Base-by-base conservation (phyloP, 805 yeast species). In the Starmerella cellae region DNA sequence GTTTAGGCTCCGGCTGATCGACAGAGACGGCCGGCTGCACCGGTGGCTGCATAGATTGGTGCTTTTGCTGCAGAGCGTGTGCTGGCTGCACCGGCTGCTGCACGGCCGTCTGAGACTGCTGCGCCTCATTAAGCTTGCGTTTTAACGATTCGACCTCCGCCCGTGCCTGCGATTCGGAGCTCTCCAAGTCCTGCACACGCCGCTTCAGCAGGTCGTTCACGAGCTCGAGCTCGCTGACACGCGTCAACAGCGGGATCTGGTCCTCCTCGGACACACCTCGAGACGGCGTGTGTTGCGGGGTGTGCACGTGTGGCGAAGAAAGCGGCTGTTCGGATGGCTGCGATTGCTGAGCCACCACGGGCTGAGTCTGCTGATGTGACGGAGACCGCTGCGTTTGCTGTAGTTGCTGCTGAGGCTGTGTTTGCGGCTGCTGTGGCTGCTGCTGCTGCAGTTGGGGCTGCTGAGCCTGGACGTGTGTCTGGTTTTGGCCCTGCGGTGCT, bases 201-300 rank as follows among this genome's bases (percentile, higher is more conserved):
- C 88, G 74, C 52, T 82, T 74, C 65, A 84, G 82, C 45, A 88
- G 64, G 57, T 87, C 96, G 54, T 85, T 87, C 32, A 88, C 94
- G 34, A 87, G 67, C 59, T 88, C 97, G 47, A 88, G 69, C 59
- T 88, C 97, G 11, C 81, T 74, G 19, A 87, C 82, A 45, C 93
- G 69, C 0, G 95, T 82, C 49, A 75, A 74, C 48, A 87, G 63
- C 41, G 60, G 65, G 27, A 64, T 18, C 10, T 26, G 13, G 22
- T 36, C 39, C 18, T 36, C 39, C 9, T 23, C 37, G 10, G 33
- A 37, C 26, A 24, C 17, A 13, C 21, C 35, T 3, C 9, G 20
- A 14, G 36, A 19, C 27, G 40, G 22, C 4, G 34, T 18, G 21
- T 30, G 24, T 13, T 31, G 3, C 17, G 41, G 23, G 27, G 21